These are phyloP conservation scores for Penicillium paradoxum DNA, from an alignment of 495 filamentous ascomycete genomes.

Conservation along the genomic window DNA sequence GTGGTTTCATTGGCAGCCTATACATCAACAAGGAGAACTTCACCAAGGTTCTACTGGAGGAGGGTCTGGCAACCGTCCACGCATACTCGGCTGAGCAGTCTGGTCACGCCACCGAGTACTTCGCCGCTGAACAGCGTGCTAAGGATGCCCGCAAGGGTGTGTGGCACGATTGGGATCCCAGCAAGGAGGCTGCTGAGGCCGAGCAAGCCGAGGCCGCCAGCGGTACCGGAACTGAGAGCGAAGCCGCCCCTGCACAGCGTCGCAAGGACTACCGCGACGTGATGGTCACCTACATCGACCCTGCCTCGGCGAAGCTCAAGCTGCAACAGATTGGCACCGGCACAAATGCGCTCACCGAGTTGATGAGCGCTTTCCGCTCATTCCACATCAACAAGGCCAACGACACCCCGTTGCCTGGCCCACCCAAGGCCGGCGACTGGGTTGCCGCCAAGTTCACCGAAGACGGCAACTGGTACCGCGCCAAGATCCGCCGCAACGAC, in stretches of 20 bases:
- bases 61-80: slow-evolving; percentile 87
- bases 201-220: slow-evolving; percentile 41
- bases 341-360: slow-evolving; percentile 70
- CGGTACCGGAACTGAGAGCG: slow-evolving; percentile 45
- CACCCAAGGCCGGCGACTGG: slow-evolving; percentile 86
- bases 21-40: slow-evolving; percentile 96
- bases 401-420: slow-evolving; percentile 60
- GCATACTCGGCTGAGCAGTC: slow-evolving; percentile 94
- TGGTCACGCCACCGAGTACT: slow-evolving; percentile 79
- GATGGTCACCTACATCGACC: slow-evolving; percentile 82
- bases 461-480: slow-evolving; percentile 93
- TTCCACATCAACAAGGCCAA: slow-evolving; percentile 79
- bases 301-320: slow-evolving; percentile 66
- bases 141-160: slow-evolving; percentile 82
- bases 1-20: slow-evolving; percentile 93
- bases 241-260: slow-evolving; percentile 43
- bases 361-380: slow-evolving; percentile 83
- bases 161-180: slow-evolving; percentile 93
- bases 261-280: slow-evolving; percentile 88
- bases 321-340: slow-evolving; percentile 81
- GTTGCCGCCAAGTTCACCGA: slow-evolving; percentile 84
- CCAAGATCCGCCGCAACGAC: slow-evolving; percentile 84
- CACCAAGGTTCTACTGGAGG: slow-evolving; percentile 88
- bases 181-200: slow-evolving; percentile 59
- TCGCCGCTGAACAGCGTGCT: slow-evolving; percentile 79